These are phyloP conservation scores for Agrocybe praecox DNA, from an alignment of 768 basidiomycete species.

Conservation along the genomic window DNA sequence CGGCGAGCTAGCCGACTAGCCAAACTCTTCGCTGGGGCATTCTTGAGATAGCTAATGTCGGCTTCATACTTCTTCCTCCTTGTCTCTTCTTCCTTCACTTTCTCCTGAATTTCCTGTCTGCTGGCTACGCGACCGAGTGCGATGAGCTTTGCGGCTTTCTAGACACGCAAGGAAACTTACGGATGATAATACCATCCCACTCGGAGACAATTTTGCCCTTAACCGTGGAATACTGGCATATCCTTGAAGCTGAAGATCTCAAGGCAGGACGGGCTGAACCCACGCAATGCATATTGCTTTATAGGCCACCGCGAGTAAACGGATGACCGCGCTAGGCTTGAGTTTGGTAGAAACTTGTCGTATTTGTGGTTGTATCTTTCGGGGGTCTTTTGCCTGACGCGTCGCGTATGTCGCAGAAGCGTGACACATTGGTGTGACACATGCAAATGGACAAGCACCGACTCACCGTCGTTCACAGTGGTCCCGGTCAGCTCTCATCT, in stretches of 20 bases:
- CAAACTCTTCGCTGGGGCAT: slow-evolving; percentile 22
- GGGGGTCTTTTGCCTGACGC: slow-evolving; percentile 4
- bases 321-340: neutral
- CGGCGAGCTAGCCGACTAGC: slow-evolving; percentile 21
- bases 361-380: slow-evolving; percentile 21
- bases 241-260: slow-evolving; percentile 1
- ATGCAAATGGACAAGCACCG: too few relatives aligned
- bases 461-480: too few relatives aligned
- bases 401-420: neutral
- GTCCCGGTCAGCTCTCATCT: neutral
- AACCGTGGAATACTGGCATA: slow-evolving; percentile 8
- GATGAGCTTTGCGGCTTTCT: neutral
- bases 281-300: slow-evolving; percentile 16
- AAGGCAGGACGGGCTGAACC: slow-evolving; percentile 12
- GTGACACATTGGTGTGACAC: neutral
- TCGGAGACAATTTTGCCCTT: slow-evolving; percentile 3
- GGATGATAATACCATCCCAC: slow-evolving; percentile 30
- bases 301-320: neutral
- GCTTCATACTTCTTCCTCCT: slow-evolving; percentile 12
- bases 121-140: slow-evolving; percentile 2
- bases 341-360: slow-evolving; percentile 6
- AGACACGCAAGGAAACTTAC: slow-evolving; percentile 24
- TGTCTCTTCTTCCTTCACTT: neutral
- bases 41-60: slow-evolving; percentile 31
- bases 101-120: slow-evolving; percentile 4